A percentile compares a stretch with the other conserved stretches of the same genome.
phyloP scores from a whole-genome alignment of 768 basidiomycete species.

The Rhizopogon vinicolor region DNA sequence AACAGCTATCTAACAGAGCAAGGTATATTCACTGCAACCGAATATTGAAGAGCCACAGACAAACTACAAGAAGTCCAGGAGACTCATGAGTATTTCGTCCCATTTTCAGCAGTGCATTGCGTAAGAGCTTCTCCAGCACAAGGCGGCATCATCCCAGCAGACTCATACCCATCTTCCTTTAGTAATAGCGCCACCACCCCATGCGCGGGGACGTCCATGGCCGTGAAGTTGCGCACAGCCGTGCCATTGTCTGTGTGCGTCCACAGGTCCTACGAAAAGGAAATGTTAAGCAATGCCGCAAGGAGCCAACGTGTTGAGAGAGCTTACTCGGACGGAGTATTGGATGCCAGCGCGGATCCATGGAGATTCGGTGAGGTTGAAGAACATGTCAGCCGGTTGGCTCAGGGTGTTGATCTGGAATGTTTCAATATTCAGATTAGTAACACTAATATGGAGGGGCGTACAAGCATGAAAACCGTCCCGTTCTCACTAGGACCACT shows the following conservation, averaged over 20 bases:
- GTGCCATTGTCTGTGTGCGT: conserved; percentile 66
- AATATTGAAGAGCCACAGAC: not conserved
- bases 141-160: conserved; percentile 48
- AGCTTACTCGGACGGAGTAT: conserved; percentile 54
- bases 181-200: conserved; percentile 63
- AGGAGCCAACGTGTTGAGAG: not conserved
- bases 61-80: not conserved
- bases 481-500: conserved; percentile 60
- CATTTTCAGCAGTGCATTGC: conserved; percentile 59
- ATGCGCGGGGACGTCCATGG: conserved; percentile 49
- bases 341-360: conserved; percentile 64
- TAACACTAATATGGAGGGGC: conserved; percentile 6
- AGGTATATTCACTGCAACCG: too few species aligned
- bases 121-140: conserved; percentile 41
- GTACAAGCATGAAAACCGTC: conserved; percentile 61
- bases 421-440: not conserved
- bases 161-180: conserved; percentile 65
- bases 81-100: conserved; percentile 31
- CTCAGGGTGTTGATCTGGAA: conserved; percentile 53
- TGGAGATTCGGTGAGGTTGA: conserved; percentile 63
- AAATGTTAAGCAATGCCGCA: not conserved
- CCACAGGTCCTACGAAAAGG: conserved; percentile 56
- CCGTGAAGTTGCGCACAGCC: conserved; percentile 50
- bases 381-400: conserved; percentile 49
- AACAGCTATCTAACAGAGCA: too few species aligned